phyloP scores from a whole-genome alignment of 202 grass and related monocot genomes.

The Elaeis oleifera region DNA sequence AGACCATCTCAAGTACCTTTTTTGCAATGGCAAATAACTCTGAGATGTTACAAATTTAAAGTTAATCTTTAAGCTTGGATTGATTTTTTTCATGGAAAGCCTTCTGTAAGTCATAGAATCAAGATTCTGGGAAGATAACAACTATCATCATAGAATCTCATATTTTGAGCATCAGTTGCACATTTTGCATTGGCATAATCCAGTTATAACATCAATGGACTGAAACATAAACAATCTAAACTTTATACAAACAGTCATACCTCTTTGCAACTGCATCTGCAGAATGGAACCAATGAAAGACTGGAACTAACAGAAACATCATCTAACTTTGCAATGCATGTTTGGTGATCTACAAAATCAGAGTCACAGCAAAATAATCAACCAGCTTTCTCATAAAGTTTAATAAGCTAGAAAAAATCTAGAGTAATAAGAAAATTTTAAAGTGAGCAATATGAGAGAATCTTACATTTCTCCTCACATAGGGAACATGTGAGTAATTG shows the following conservation, averaged over 20 bases:
- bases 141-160: no score
- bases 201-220: no score
- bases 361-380: neutral
- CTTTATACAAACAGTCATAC: constrained; percentile 22
- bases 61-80: no score
- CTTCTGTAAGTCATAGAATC: no score
- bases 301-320: constrained; percentile 18
- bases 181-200: no score
- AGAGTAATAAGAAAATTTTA: neutral
- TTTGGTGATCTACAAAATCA: constrained; percentile 47
- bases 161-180: no score
- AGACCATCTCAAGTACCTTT: no score
- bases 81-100: no score
- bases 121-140: no score
- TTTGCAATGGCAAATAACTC: no score
- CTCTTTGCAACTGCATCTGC: constrained; percentile 52
- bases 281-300: constrained; percentile 36
- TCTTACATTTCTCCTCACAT: constrained; percentile 72
- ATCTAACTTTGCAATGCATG: constrained; percentile 41
- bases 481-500: constrained; percentile 57
- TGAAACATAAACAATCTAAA: no score
- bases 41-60: no score
- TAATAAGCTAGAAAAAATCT: neutral
- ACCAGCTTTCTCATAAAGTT: neutral
- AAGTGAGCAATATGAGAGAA: constrained; percentile 11